These are phyloP conservation scores for Radiomyces spectabilis DNA, from an alignment of 192 early-diverging fungal genomes.

Conservation along the genomic window DNA sequence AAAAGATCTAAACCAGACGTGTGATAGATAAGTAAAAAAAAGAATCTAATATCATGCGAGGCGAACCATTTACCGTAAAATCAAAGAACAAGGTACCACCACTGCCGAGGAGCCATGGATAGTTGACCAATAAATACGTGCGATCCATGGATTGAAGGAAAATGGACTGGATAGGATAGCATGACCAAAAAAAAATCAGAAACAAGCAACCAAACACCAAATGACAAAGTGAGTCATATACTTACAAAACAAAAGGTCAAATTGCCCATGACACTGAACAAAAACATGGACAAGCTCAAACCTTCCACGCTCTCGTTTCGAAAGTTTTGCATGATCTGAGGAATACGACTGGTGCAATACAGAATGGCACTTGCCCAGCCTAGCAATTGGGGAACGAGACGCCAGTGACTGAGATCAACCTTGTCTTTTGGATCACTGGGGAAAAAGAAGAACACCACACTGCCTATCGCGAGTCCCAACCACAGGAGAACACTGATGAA, in stretches of 20 bases:
- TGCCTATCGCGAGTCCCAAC: background rate
- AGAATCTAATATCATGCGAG: background rate
- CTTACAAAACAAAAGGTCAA: slow-evolving; percentile 45
- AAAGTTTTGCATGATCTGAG: slow-evolving; percentile 80
- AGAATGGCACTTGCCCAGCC: slow-evolving; percentile 69
- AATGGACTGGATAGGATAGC: slow-evolving; percentile 44
- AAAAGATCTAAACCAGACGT: slow-evolving; percentile 17
- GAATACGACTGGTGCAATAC: slow-evolving; percentile 67
- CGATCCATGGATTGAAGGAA: slow-evolving; percentile 61
- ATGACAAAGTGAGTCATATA: no score
- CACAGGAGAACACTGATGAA: background rate
- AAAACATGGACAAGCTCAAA: slow-evolving; percentile 72
- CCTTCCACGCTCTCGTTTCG: slow-evolving; percentile 67
- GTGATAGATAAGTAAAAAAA: background rate
- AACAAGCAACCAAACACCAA: background rate
- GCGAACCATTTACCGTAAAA: slow-evolving; percentile 43
- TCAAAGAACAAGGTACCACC: slow-evolving; percentile 71
- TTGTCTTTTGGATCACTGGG: background rate
- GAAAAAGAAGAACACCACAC: slow-evolving; percentile 2
- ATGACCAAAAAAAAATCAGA: background rate
- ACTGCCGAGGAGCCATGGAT: slow-evolving; percentile 70
- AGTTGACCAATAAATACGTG: slow-evolving; percentile 61
- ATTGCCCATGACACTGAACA: slow-evolving; percentile 79
- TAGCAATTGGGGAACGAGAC: slow-evolving; percentile 51
- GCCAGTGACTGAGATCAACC: slow-evolving; percentile 11